A percentile compares a stretch with the other conserved stretches of the same genome.
Evolutionary conservation across 1,284 basidiomycete species (phyloP).

Genomic region (Inonotus hispidus): DNA sequence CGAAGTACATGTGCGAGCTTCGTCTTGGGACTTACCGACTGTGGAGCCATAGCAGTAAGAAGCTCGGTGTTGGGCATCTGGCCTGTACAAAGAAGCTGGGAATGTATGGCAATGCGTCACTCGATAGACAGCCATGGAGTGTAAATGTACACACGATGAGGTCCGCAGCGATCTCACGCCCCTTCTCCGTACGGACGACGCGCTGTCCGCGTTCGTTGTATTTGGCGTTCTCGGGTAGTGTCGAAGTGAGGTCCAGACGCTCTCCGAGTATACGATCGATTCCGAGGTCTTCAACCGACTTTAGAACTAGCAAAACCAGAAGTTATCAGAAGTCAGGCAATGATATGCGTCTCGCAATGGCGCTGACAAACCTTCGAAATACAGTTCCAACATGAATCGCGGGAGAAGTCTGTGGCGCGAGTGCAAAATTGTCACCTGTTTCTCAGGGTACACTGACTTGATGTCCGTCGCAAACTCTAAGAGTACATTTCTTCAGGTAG

Average conservation of each 20-base stretch:
- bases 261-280: constrained; percentile 52
- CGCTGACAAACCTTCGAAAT: constrained; percentile 40
- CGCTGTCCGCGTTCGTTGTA: constrained; percentile 31
- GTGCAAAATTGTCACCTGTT: constrained; percentile 63
- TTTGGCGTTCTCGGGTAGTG: constrained; percentile 26
- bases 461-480: constrained; percentile 68
- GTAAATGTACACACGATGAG: constrained; percentile 49
- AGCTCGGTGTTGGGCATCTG: constrained; percentile 67
- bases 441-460: constrained; percentile 51
- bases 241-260: constrained; percentile 42
- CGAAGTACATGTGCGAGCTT: constrained; percentile 50
- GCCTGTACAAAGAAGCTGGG: constrained; percentile 69
- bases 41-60: constrained; percentile 44
- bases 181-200: constrained; percentile 49
- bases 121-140: constrained; percentile 4
- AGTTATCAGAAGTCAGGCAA: background rate
- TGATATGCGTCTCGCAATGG: too few relatives aligned
- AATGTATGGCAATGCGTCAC: background rate
- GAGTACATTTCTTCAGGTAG: too few relatives aligned
- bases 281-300: constrained; percentile 36
- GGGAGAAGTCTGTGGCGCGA: constrained; percentile 56
- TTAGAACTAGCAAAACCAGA: constrained; percentile 29
- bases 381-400: constrained; percentile 51
- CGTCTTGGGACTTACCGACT: constrained; percentile 42
- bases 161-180: constrained; percentile 56